A percentile compares a stretch with the other conserved stretches of the same genome.
Evolutionary conservation across 208 protist genomes (phyloP).

Genomic region (Crithidia expoeki): DNA sequence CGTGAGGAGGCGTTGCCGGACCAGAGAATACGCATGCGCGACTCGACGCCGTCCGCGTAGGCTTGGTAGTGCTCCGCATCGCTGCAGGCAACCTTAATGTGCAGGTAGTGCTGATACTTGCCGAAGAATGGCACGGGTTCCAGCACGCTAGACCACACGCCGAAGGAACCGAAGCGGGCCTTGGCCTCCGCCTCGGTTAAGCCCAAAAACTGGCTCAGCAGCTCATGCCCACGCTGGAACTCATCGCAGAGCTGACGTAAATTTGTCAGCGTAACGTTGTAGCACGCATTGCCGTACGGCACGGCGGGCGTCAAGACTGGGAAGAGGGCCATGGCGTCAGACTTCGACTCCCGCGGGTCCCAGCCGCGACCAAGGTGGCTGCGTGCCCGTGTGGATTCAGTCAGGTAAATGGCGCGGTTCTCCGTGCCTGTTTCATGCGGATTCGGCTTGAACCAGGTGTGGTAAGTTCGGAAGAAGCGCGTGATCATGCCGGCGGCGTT

Average conservation of each 20-base stretch:
- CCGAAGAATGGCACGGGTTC: constrained; percentile 85
- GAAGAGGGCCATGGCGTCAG: constrained; percentile 94
- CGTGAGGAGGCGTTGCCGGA: constrained; percentile 70
- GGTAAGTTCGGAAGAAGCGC: constrained; percentile 95
- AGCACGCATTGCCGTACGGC: constrained; percentile 97
- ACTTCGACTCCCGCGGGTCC: constrained; percentile 85
- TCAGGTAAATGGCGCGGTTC: constrained; percentile 92
- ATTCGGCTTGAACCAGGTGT: constrained; percentile 92
- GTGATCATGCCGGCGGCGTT: constrained; percentile 90
- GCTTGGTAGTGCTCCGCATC: constrained; percentile 80
- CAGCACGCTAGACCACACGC: constrained; percentile 81
- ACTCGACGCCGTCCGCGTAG: constrained; percentile 89
- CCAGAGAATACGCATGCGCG: constrained; percentile 86
- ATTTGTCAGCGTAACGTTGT: constrained; percentile 96
- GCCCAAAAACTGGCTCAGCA: constrained; percentile 53
- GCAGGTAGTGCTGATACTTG: constrained; percentile 84
- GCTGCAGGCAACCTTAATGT: constrained; percentile 75
- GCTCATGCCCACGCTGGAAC: constrained; percentile 92
- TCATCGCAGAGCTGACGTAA: constrained; percentile 94
- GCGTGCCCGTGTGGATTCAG: constrained; percentile 72
- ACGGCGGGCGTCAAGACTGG: constrained; percentile 98
- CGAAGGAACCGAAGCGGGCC: constrained; percentile 60
- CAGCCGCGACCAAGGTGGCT: constrained; percentile 78
- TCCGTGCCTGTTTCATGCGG: constrained; percentile 75
- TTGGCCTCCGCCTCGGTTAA: constrained; percentile 61